Percentiles rank a stretch among this genome's conserved stretches.
Conservation (phyloP, 2,329 filamentous ascomycete genomes). For the Acarospora socialis region DNA sequence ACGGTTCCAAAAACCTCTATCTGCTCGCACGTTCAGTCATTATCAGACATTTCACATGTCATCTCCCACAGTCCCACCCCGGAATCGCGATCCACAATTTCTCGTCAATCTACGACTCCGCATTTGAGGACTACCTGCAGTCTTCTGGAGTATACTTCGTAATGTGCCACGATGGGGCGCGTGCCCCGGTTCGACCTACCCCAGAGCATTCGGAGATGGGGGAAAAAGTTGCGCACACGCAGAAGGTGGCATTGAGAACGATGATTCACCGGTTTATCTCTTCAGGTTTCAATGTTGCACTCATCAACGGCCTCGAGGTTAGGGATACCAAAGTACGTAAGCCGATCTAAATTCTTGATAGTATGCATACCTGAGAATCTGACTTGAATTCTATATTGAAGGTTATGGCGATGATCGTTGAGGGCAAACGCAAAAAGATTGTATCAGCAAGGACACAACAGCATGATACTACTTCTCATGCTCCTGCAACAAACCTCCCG, state of each 20-base stretch:
- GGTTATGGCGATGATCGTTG: conserved; percentile 37
- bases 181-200: conserved; percentile 6
- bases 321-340: conserved; percentile 45
- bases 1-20: conserved; percentile 29
- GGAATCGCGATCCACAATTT: conserved; percentile 35
- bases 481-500: conserved; percentile 7
- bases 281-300: conserved; percentile 45
- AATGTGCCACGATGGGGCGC: conserved; percentile 50
- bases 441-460: conserved; percentile 5
- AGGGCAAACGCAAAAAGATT: conserved; percentile 16
- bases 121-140: conserved; percentile 43
- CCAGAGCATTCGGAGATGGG: conserved; percentile 12
- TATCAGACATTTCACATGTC: conserved; percentile 45
- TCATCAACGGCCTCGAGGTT: conserved; percentile 50
- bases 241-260: conserved; percentile 24
- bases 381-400: conserved; percentile 14
- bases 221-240: conserved; percentile 14
- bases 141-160: conserved; percentile 48
- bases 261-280: conserved; percentile 43
- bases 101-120: conserved; percentile 30
- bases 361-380: conserved; percentile 8
- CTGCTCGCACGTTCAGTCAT: conserved; percentile 48
- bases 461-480: conserved; percentile 7
- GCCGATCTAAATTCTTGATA: conserved; percentile 1
- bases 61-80: conserved; percentile 26